These are phyloP conservation scores for Fusarium sp. DNA, from an alignment of 2,329 filamentous ascomycete genomes.

Conservation along the genomic window DNA sequence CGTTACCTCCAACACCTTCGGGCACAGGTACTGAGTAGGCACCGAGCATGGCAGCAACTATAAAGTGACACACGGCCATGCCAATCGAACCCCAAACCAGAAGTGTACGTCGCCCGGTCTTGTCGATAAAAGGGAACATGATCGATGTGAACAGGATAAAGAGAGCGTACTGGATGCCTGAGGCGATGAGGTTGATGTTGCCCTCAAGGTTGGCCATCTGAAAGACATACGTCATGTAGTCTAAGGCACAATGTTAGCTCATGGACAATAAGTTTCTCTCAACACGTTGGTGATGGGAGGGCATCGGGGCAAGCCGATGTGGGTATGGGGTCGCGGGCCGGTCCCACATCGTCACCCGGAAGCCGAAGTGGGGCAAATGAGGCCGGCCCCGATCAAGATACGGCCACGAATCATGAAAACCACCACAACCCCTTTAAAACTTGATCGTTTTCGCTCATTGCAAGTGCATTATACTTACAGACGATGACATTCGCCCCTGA, in stretches of 20 bases:
- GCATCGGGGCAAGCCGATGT: background rate
- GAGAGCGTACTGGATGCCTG: slow-evolving; percentile 60
- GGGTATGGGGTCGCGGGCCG: no score
- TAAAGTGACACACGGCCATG: slow-evolving; percentile 65
- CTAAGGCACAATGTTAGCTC: background rate
- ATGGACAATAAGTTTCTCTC: background rate
- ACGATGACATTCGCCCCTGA: slow-evolving; percentile 59
- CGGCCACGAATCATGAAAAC: background rate
- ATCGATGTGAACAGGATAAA: slow-evolving; percentile 58
- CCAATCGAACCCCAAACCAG: slow-evolving; percentile 68
- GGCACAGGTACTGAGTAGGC: slow-evolving; percentile 52
- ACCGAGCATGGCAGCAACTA: slow-evolving; percentile 58
- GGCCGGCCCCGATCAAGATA: background rate
- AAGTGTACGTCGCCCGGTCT: slow-evolving; percentile 66
- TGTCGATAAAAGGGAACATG: slow-evolving; percentile 60
- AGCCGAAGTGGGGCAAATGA: background rate
- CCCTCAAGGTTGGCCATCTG: slow-evolving; percentile 42
- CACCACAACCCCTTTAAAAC: background rate
- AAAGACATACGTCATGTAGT: slow-evolving; percentile 57
- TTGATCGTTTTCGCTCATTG: background rate
- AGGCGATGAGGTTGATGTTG: slow-evolving; percentile 58
- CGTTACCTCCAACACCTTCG: slow-evolving; percentile 54
- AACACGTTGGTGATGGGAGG: background rate
- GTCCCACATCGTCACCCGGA: no score
- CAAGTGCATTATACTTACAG: slow-evolving; percentile 36